A percentile compares a stretch with the other conserved stretches of the same genome.
These are phyloP conservation scores for Sporothrix curviconia DNA, from an alignment of 2,329 filamentous ascomycete species.

Conservation along the genomic window DNA sequence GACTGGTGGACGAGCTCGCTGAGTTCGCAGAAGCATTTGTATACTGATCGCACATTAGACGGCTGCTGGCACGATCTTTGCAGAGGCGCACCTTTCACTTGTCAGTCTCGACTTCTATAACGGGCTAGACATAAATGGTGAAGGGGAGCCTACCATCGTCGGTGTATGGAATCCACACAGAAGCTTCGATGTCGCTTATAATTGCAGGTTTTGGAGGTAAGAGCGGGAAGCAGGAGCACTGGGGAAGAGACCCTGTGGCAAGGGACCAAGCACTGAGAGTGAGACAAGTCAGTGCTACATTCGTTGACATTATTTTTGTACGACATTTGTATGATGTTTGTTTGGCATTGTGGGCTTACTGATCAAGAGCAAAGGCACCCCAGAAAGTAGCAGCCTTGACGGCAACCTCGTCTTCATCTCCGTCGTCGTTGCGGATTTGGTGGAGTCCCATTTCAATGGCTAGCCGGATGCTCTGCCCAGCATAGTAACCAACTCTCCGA, in stretches of 20 bases:
- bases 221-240: slow-evolving; percentile 51
- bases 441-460: slow-evolving; percentile 68
- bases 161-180: slow-evolving; percentile 53
- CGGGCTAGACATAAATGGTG: no score
- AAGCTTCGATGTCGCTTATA: slow-evolving; percentile 53
- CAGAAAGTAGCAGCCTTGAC: slow-evolving; percentile 56
- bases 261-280: slow-evolving; percentile 54
- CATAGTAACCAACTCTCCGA: slow-evolving; percentile 67
- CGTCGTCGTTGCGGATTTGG: slow-evolving; percentile 38
- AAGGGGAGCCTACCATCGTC: no score
- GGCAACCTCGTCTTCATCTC: slow-evolving; percentile 49
- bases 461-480: slow-evolving; percentile 64
- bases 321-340: neutral
- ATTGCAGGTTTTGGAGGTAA: slow-evolving; percentile 54
- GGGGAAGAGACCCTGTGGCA: slow-evolving; percentile 55
- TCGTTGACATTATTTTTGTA: no score
- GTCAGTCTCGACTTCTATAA: no score
- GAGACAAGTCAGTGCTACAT: neutral
- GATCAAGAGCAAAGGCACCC: slow-evolving; percentile 57
- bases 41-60: slow-evolving; percentile 61
- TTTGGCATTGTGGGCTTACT: slow-evolving; percentile 40
- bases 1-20: slow-evolving; percentile 69
- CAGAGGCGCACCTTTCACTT: slow-evolving; percentile 48
- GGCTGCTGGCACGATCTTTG: slow-evolving; percentile 54
- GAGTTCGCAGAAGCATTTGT: slow-evolving; percentile 63